Base-by-base conservation (phyloP, 371 early-diverging fungal species). In the Actinomucor elegans region DNA sequence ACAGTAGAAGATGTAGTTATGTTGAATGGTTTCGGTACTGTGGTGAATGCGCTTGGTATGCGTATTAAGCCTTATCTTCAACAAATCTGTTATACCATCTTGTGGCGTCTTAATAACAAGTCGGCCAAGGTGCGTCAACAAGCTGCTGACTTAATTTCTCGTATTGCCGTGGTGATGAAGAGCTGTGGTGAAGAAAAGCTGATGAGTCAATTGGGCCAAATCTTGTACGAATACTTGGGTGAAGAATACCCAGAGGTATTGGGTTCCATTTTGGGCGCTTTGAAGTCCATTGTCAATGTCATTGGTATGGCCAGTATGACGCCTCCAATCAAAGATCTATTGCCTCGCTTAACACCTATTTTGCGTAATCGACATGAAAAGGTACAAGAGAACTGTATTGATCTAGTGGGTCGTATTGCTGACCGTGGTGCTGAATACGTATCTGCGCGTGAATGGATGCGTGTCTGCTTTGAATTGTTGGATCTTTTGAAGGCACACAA, bases 381-480 rank as follows among this genome's bases (percentile, higher is more conserved):
- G 67, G 98, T 98, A 45, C 96, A 95, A 68, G 96, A 97, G 57
- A 89, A 92, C 65, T 87, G 88, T 64, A 76, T 97, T 57, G 94
- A 96, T 76, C 70, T 99, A 8, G 95, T 99, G 4, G 98, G 98
- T 20, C 90, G 95, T 70, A 96, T 98, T 60, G 99, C 98, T 10
- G 98, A 97, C 71, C 91, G 97, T 62, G 99, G 94, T 51, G 94
- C 98, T n/a, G 97, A 97, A 65, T 91, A 86, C 70, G 97, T 99
- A n/a, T 87, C 89, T 57, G 93, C 97, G 4, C 87, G 96, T 61
- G 99, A 99, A 77, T 99, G 99, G 99, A 96, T 99, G 96, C 91
- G 99, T 49, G 96, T 96, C 55, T 97, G 97, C 59, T 98, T 98
- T 63, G 98, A 96, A 67, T 75, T 99, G 36, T 78, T 98, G 36